A percentile compares a stretch with the other conserved stretches of the same genome.
These are phyloP conservation scores for Vaccinium darrowii DNA, from an alignment of 148 eudicot species.

Conservation along the genomic window DNA sequence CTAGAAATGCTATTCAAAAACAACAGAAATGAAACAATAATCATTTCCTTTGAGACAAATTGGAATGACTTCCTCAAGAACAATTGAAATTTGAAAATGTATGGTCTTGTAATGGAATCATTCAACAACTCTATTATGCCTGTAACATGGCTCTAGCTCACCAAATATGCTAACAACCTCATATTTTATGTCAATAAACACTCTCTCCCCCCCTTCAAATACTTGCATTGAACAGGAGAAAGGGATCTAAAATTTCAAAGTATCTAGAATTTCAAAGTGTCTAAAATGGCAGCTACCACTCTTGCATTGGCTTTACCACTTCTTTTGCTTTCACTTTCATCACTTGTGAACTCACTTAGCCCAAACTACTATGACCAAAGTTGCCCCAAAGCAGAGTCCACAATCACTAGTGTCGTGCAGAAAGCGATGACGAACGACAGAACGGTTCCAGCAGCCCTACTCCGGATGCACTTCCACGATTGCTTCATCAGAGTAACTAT, in stretches of 20 bases:
- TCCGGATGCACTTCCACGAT: slow-evolving; percentile 56
- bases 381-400: slow-evolving; percentile 43
- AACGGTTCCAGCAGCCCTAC: slow-evolving; percentile 64
- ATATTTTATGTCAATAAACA: slow-evolving; percentile 5
- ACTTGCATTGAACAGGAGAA: not conserved
- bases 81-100: not conserved
- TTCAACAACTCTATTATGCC: slow-evolving; percentile 19
- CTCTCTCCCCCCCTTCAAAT: not conserved
- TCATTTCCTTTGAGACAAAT: not conserved
- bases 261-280: not conserved
- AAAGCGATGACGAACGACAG: slow-evolving; percentile 45
- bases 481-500: slow-evolving; percentile 42
- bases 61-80: not conserved
- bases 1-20: not conserved
- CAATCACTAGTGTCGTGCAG: slow-evolving; percentile 32
- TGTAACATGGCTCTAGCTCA: slow-evolving; percentile 26
- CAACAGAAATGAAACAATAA: no score
- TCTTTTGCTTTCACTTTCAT: slow-evolving; percentile 15
- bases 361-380: slow-evolving; percentile 32
- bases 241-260: not conserved
- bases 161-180: slow-evolving; percentile 24
- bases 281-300: slow-evolving; percentile 24
- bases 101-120: not conserved
- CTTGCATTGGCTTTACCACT: slow-evolving; percentile 12
- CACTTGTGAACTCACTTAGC: slow-evolving; percentile 22